phyloP scores from a whole-genome alignment of 495 filamentous ascomycete species.

The Lophiotrema nucula region DNA sequence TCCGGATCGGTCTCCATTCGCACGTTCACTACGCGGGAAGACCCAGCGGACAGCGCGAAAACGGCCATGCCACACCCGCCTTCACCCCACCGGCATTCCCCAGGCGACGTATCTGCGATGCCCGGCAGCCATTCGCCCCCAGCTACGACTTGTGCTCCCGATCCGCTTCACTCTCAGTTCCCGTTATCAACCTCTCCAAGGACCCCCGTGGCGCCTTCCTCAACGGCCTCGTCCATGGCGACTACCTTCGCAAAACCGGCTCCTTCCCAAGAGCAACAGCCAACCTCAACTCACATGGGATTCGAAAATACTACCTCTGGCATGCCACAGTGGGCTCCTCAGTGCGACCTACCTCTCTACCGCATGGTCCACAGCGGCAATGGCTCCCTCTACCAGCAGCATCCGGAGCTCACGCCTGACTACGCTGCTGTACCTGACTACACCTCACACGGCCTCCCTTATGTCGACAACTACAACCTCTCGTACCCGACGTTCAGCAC shows the following conservation, averaged over 20 bases:
- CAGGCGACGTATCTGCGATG: conserved; percentile 11
- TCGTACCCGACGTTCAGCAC: conserved; percentile 8
- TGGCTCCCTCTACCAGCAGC: conserved; percentile 3
- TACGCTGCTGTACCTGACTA: too few species aligned
- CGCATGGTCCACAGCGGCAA: conserved; percentile 7
- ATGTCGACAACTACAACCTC: conserved; percentile 18
- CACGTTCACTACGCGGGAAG: conserved; percentile 12
- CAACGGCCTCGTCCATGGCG: conserved; percentile 3
- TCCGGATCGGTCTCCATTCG: conserved; percentile 11
- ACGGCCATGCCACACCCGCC: conserved; percentile 26
- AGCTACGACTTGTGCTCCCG: conserved; percentile 13
- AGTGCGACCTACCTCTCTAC: conserved; percentile 2
- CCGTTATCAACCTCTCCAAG: conserved; percentile 11
- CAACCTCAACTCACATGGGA: conserved; percentile 9
- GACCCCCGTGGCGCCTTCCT: not conserved
- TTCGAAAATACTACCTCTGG: not conserved
- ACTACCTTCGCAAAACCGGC: conserved; percentile 4
- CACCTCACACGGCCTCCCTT: conserved; percentile 13
- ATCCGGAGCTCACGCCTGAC: not conserved
- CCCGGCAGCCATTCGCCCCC: conserved; percentile 4
- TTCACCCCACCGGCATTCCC: conserved; percentile 22
- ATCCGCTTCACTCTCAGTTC: conserved; percentile 5
- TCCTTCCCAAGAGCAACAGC: conserved; percentile 4
- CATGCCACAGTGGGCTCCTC: conserved; percentile 10
- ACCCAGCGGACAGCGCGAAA: too few species aligned